A percentile compares a stretch with the other conserved stretches of the same genome.
Conservation (phyloP, 1,284 basidiomycete genomes). For the Tylopilus orsonianus region DNA sequence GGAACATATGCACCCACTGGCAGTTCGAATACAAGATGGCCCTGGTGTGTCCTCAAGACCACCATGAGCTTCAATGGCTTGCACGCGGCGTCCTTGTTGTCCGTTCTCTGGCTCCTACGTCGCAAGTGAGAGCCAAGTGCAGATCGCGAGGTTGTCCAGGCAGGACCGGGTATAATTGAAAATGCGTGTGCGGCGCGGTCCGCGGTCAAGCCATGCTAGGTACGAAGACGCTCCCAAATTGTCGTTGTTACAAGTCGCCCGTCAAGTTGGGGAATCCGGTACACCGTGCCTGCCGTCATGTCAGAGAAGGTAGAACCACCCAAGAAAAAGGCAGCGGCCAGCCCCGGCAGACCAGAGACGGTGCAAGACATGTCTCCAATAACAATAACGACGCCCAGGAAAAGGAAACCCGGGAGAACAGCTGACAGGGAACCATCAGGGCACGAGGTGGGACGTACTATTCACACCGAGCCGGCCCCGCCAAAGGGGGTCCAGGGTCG, state of each 20-base stretch:
- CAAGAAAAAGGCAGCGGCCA: constrained; percentile 25
- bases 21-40: neutral
- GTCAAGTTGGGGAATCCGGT: constrained; percentile 11
- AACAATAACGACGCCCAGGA: constrained; percentile 27
- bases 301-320: constrained; percentile 27
- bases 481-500: constrained; percentile 28
- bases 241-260: constrained; percentile 15
- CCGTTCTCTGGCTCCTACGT: neutral
- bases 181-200: constrained; percentile 15
- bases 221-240: constrained; percentile 31
- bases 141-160: constrained; percentile 3
- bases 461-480: constrained; percentile 14
- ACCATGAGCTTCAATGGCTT: neutral
- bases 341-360: constrained; percentile 17
- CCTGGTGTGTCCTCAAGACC: neutral
- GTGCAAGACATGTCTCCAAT: constrained; percentile 15
- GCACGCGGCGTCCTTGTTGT: neutral
- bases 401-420: constrained; percentile 30
- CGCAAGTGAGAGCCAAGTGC: neutral
- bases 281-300: constrained; percentile 25
- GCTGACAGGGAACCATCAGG: constrained; percentile 12
- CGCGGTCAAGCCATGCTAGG: constrained; percentile 17
- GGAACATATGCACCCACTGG: constrained; percentile 2
- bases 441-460: constrained; percentile 15
- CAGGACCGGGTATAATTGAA: constrained; percentile 1